phyloP scores from a whole-genome alignment of 257 asterid genomes.

The Rhazya stricta region DNA sequence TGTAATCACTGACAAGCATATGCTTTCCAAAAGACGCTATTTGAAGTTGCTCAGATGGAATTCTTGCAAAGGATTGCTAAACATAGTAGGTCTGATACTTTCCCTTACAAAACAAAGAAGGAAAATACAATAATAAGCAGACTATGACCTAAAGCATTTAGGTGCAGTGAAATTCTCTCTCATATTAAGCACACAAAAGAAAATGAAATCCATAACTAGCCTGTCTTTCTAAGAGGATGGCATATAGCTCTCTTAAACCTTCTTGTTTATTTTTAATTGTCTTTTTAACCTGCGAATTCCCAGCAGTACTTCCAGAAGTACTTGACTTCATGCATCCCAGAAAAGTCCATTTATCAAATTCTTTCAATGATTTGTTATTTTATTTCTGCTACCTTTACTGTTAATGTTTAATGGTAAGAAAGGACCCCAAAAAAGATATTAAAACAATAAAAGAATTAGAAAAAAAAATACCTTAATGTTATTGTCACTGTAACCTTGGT shows the following conservation, averaged over 20 bases:
- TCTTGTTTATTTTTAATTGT: too few relatives aligned
- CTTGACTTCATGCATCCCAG: neutral
- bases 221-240: too few relatives aligned
- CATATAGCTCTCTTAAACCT: neutral
- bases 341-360: neutral
- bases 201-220: neutral
- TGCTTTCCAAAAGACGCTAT: neutral
- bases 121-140: neutral
- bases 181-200: neutral
- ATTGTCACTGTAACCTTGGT: neutral
- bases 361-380: neutral
- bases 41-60: neutral
- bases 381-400: neutral
- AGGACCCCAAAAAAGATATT: neutral
- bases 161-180: neutral
- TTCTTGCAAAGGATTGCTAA: neutral
- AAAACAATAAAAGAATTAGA: too few relatives aligned
- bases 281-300: neutral
- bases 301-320: neutral
- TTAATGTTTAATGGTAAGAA: neutral
- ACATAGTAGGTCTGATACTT: neutral
- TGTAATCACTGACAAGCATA: neutral
- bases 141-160: neutral
- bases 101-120: neutral
- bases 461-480: too few relatives aligned